Evolutionary conservation across 1,139 yeast species (phyloP).

Genomic region (Chernovozyma aurita): DNA sequence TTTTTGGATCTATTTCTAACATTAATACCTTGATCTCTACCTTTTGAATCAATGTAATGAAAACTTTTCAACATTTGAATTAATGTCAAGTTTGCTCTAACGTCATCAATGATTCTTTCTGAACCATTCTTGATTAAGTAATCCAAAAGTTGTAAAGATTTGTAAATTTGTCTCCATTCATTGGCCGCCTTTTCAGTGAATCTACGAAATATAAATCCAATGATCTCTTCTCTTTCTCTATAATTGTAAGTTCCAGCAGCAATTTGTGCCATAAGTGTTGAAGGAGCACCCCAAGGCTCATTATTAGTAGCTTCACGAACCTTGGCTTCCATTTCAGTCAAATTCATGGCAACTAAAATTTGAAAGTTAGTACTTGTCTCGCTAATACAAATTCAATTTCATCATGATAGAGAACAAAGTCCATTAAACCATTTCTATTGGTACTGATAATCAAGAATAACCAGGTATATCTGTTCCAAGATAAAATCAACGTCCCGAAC

Average conservation of each 20-base stretch:
- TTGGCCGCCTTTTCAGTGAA: constrained; percentile 93
- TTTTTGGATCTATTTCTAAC: constrained; percentile 89
- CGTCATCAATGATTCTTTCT: constrained; percentile 93
- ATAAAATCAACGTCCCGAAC: too few species aligned
- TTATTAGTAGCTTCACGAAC: constrained; percentile 97
- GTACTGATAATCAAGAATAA: too few species aligned
- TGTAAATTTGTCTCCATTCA: constrained; percentile 98
- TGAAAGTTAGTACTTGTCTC: constrained; percentile 1
- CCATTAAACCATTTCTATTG: too few species aligned
- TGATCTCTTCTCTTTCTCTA: constrained; percentile 72
- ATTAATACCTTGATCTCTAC: constrained; percentile 94
- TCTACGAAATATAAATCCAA: constrained; percentile 68
- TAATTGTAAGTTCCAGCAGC: constrained; percentile 93
- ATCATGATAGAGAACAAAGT: too few species aligned
- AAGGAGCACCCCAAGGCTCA: constrained; percentile 99
- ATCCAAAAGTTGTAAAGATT: constrained; percentile 86
- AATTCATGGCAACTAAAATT: constrained; percentile 67
- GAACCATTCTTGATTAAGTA: constrained; percentile 88
- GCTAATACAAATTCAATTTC: too few species aligned
- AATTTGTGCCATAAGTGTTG: constrained; percentile 88
- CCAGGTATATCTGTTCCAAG: too few species aligned
- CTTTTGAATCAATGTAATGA: constrained; percentile 91
- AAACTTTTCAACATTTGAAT: constrained; percentile 88
- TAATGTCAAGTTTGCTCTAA: constrained; percentile 75
- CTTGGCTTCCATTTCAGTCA: constrained; percentile 92